These are phyloP conservation scores for Vairimorpha necatrix DNA, from an alignment of 371 early-diverging fungal genomes.

Conservation along the genomic window DNA sequence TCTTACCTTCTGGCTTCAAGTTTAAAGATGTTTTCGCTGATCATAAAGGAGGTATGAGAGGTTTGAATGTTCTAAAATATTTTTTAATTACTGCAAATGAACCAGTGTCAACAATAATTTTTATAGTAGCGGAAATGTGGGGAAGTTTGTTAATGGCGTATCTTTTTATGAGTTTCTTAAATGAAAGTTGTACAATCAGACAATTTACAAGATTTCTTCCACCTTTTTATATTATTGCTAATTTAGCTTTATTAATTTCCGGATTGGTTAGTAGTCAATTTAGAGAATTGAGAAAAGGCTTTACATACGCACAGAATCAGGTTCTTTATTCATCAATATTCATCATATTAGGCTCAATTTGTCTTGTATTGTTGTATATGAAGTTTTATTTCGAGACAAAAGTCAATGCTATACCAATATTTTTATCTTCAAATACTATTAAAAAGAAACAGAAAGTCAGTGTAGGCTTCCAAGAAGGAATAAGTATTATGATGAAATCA, in stretches of 20 bases:
- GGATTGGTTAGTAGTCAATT: conserved; percentile 45
- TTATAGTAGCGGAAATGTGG: conserved; percentile 65
- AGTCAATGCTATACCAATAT: conserved; percentile 51
- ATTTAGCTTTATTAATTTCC: conserved; percentile 58
- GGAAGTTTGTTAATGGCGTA: conserved; percentile 63
- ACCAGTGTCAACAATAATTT: conserved; percentile 63
- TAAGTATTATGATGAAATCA: conserved; percentile 57
- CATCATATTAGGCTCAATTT: conserved; percentile 41
- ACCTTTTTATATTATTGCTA: conserved; percentile 61
- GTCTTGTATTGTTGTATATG: conserved; percentile 40
- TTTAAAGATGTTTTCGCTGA: conserved; percentile 58
- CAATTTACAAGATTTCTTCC: conserved; percentile 64
- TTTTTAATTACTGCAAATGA: conserved; percentile 59
- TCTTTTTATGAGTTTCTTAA: conserved; percentile 63
- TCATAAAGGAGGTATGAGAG: conserved; percentile 47
- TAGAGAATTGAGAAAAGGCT: conserved; percentile 22
- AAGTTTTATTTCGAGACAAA: conserved; percentile 53
- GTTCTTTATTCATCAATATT: conserved; percentile 45
- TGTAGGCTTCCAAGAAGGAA: conserved; percentile 56
- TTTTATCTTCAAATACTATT: conserved; percentile 23
- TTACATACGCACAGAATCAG: conserved; percentile 31
- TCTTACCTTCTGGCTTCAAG: conserved; percentile 52
- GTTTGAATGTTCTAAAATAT: conserved; percentile 46
- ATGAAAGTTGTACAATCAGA: conserved; percentile 62
- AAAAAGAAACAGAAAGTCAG: conserved; percentile 50